Conservation (phyloP, 345 rosid genomes). For the Murraya paniculata region DNA sequence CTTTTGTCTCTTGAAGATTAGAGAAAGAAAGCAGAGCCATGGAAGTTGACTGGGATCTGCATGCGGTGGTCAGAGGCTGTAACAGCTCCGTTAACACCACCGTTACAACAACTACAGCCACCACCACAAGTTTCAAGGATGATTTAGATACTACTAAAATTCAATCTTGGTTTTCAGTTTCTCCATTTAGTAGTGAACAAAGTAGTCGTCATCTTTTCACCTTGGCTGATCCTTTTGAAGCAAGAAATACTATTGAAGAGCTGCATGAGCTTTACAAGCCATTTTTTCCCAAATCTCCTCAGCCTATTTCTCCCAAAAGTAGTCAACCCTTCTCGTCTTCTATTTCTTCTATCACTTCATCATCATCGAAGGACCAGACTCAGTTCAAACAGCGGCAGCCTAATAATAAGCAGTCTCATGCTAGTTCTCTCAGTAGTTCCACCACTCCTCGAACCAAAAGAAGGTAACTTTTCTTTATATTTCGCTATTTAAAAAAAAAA, state of each 20-base stretch:
- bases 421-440: slow-evolving; percentile 19
- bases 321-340: slow-evolving; percentile 35
- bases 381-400: slow-evolving; percentile 17
- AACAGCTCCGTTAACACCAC: slow-evolving; percentile 34
- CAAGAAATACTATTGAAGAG: slow-evolving; percentile 43
- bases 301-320: slow-evolving; percentile 25
- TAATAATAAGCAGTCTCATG: slow-evolving; percentile 24
- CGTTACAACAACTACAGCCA: slow-evolving; percentile 26
- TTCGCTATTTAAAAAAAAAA: no score
- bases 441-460: slow-evolving; percentile 68
- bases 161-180: slow-evolving; percentile 18
- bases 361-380: slow-evolving; percentile 30
- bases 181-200: slow-evolving; percentile 17
- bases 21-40: slow-evolving; percentile 20
- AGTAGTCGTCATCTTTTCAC: slow-evolving; percentile 16
- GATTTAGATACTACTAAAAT: slow-evolving; percentile 18
- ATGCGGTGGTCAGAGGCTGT: slow-evolving; percentile 89
- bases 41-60: slow-evolving; percentile 97
- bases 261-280: slow-evolving; percentile 76
- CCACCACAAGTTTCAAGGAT: slow-evolving; percentile 11
- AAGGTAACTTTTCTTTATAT: slow-evolving; percentile 41
- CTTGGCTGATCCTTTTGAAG: slow-evolving; percentile 34
- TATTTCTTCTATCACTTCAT: slow-evolving; percentile 32
- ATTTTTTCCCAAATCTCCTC: slow-evolving; percentile 49
- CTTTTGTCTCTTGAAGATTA: slow-evolving; percentile 23